phyloP scores from a whole-genome alignment of 805 yeast species.

The Cyberlindnera veronae region DNA sequence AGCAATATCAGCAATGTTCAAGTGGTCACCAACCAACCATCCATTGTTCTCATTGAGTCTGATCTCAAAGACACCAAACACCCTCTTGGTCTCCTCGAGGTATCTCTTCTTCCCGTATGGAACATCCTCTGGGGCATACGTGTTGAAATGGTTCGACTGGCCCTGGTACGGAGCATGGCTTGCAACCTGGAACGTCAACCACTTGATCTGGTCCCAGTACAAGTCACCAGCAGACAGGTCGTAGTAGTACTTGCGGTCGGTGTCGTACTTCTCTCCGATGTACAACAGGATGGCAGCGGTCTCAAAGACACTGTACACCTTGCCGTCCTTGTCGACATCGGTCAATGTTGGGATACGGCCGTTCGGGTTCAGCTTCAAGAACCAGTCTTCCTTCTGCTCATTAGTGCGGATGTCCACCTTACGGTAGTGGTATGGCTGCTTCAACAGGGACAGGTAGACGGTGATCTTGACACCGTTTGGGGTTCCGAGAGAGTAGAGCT shows the following conservation, averaged over 20 bases:
- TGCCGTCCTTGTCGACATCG: slow-evolving; percentile 37
- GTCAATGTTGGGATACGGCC: slow-evolving; percentile 59
- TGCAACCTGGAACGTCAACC: slow-evolving; percentile 56
- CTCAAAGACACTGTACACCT: slow-evolving; percentile 46
- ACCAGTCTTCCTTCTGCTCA: slow-evolving; percentile 57
- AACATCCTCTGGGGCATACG: slow-evolving; percentile 46
- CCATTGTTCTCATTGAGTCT: slow-evolving; percentile 48
- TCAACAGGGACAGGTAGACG: slow-evolving; percentile 32
- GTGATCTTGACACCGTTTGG: slow-evolving; percentile 42
- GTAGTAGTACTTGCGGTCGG: slow-evolving; percentile 41
- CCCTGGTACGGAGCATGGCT: slow-evolving; percentile 64
- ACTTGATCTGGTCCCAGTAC: slow-evolving; percentile 52
- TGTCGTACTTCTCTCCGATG: slow-evolving; percentile 58
- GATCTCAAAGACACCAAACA: slow-evolving; percentile 51
- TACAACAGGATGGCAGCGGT: slow-evolving; percentile 60
- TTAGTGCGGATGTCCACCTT: slow-evolving; percentile 38
- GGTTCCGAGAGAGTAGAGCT: slow-evolving; percentile 41
- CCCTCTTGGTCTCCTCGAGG: slow-evolving; percentile 46
- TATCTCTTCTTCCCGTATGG: slow-evolving; percentile 54
- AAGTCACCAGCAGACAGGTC: slow-evolving; percentile 31
- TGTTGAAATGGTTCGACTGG: slow-evolving; percentile 48
- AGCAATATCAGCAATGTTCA: slow-evolving; percentile 57
- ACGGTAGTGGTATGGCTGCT: slow-evolving; percentile 32
- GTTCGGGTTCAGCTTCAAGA: slow-evolving; percentile 52
- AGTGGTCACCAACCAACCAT: slow-evolving; percentile 56